Evolutionary conservation across 371 early-diverging fungal species (phyloP).

Genomic region (Nematocida parisii): DNA sequence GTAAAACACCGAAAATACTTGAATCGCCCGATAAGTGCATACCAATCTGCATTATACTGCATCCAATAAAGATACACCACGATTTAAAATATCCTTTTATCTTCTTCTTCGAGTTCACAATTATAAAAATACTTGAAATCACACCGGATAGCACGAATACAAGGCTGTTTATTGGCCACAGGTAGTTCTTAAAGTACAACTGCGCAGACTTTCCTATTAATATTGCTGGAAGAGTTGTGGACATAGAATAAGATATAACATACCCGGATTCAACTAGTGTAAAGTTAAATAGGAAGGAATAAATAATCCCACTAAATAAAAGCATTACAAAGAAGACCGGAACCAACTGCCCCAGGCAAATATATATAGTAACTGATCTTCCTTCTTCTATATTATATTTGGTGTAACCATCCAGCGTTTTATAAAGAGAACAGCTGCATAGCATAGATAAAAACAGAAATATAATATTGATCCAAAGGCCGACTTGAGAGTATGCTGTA

Average conservation of each 20-base stretch:
- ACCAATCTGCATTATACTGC: neutral
- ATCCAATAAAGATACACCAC: neutral
- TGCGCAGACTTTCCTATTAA: slow-evolving; percentile 2
- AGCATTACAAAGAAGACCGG: neutral
- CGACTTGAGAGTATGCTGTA: neutral
- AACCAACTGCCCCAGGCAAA: neutral
- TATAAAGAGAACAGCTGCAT: slow-evolving; percentile 14
- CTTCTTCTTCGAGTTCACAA: neutral
- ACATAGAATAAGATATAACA: slow-evolving; percentile 26
- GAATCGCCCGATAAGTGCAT: neutral
- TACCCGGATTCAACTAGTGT: slow-evolving; percentile 1
- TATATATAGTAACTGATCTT: neutral
- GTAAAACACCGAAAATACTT: neutral
- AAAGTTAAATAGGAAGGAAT: slow-evolving; percentile 13
- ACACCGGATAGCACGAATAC: neutral
- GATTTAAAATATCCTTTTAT: neutral
- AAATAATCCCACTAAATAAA: neutral
- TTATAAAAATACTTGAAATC: neutral
- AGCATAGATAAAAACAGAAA: slow-evolving; percentile 20
- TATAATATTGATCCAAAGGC: neutral
- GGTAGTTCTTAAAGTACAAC: neutral
- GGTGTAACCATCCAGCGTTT: neutral
- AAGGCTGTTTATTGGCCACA: neutral
- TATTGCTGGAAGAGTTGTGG: slow-evolving; percentile 14
- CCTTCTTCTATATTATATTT: neutral